phyloP scores from a whole-genome alignment of 2,329 filamentous ascomycete species.

The Orbilia quercus region DNA sequence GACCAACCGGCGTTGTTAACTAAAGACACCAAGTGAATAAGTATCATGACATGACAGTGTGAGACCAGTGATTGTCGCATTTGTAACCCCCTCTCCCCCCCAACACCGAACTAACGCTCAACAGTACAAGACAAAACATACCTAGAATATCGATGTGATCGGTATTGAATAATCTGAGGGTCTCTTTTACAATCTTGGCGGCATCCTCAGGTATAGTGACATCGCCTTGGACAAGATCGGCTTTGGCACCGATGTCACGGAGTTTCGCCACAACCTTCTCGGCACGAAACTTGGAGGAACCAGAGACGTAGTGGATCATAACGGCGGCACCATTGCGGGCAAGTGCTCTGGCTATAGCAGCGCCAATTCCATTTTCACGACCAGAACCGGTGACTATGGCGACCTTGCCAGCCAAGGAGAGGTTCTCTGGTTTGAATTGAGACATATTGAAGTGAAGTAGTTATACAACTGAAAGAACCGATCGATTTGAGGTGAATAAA shows the following conservation, averaged over 20 bases:
- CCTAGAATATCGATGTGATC: constrained; percentile 65
- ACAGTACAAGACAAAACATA: constrained; percentile 55
- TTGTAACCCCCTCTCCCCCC: background rate
- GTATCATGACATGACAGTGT: constrained; percentile 2
- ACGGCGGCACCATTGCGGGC: constrained; percentile 65
- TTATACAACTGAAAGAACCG: too few species aligned
- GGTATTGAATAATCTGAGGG: constrained; percentile 61
- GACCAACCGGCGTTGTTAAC: constrained; percentile 64
- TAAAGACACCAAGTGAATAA: constrained; percentile 45
- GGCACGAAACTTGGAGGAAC: constrained; percentile 61
- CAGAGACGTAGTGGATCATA: constrained; percentile 64
- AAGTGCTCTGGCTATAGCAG: constrained; percentile 64
- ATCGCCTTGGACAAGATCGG: constrained; percentile 62
- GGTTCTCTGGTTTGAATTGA: constrained; percentile 60
- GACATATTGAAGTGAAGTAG: background rate
- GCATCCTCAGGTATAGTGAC: constrained; percentile 62
- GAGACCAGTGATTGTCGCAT: too few species aligned
- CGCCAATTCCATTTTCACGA: constrained; percentile 65
- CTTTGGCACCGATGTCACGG: constrained; percentile 60
- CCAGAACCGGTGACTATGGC: constrained; percentile 67
- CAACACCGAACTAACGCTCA: background rate
- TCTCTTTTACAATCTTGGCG: constrained; percentile 62
- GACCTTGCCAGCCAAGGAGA: constrained; percentile 64
- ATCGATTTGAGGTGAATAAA: background rate
- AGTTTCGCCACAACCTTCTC: constrained; percentile 60